Evolutionary conservation across 2,329 filamentous ascomycete genomes (phyloP).

Genomic region (Penicillium aurantiogriseum): DNA sequence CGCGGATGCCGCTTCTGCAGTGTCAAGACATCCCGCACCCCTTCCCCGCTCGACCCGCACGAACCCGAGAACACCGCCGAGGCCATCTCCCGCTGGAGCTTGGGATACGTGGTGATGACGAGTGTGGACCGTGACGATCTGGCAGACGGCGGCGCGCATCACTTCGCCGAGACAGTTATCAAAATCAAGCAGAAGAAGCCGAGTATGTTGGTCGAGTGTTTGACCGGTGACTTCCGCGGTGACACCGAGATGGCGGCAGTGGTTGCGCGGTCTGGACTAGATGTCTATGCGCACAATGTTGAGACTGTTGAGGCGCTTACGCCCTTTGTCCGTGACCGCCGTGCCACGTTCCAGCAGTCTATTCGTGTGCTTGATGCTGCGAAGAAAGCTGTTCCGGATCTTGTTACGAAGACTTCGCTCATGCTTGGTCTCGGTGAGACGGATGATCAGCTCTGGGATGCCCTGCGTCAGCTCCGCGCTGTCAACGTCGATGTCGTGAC

Average conservation of each 20-base stretch:
- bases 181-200: slow-evolving; percentile 79
- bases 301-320: slow-evolving; percentile 92
- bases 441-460: slow-evolving; percentile 78
- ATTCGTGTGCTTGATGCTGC: slow-evolving; percentile 75
- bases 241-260: slow-evolving; percentile 81
- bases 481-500: slow-evolving; percentile 90
- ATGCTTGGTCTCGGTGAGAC: slow-evolving; percentile 96
- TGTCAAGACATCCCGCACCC: slow-evolving; percentile 79
- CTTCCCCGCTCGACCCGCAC: slow-evolving; percentile 84
- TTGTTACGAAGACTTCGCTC: slow-evolving; percentile 98
- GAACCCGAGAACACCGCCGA: slow-evolving; percentile 97
- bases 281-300: slow-evolving; percentile 96
- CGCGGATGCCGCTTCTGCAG: slow-evolving; percentile 95
- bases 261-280: slow-evolving; percentile 82
- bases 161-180: slow-evolving; percentile 91
- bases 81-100: slow-evolving; percentile 84
- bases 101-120: slow-evolving; percentile 94
- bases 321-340: slow-evolving; percentile 81
- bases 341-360: slow-evolving; percentile 86
- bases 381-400: slow-evolving; percentile 70
- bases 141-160: slow-evolving; percentile 78
- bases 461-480: slow-evolving; percentile 75
- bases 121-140: slow-evolving; percentile 92
- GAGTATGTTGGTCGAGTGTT: slow-evolving; percentile 45
- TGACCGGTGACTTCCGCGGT: slow-evolving; percentile 78